A percentile compares a stretch with the other conserved stretches of the same genome.
Evolutionary conservation across 164 flowering plant species (phyloP).

Genomic region (Vitis labrusca): DNA sequence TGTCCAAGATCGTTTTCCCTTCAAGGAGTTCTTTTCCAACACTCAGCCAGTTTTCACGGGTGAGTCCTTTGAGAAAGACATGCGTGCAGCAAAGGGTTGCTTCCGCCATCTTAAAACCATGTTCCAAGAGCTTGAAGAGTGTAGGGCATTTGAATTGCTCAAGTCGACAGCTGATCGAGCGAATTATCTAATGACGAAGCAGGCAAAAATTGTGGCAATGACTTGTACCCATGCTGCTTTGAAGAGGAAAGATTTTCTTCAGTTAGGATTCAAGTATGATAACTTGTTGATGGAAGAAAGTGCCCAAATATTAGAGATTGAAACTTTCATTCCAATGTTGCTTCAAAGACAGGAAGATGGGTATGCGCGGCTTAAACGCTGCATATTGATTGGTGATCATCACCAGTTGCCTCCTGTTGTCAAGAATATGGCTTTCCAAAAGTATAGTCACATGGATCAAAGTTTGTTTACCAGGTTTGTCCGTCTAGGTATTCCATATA

Average conservation of each 20-base stretch:
- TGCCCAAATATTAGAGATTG: constrained; percentile 97
- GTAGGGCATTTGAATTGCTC: constrained; percentile 95
- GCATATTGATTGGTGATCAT: constrained; percentile 98
- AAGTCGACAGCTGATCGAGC: constrained; percentile 97
- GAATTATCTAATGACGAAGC: constrained; percentile 95
- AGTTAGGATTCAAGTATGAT: constrained; percentile 92
- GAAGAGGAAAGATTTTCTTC: constrained; percentile 94
- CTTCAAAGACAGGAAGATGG: constrained; percentile 99
- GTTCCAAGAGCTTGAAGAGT: constrained; percentile 98
- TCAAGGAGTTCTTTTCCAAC: constrained; percentile 78
- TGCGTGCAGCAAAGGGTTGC: constrained; percentile 93
- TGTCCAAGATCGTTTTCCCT: constrained; percentile 85
- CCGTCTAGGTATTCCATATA: constrained; percentile 91
- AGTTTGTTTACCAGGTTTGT: constrained; percentile 97
- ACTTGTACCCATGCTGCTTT: constrained; percentile 99
- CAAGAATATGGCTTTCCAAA: constrained; percentile 99
- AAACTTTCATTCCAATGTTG: constrained; percentile 97
- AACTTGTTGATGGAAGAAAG: constrained; percentile 99
- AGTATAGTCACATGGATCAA: constrained; percentile 99
- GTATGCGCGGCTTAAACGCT: constrained; percentile 91
- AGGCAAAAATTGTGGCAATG: constrained; percentile 99
- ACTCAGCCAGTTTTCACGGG: constrained; percentile 80
- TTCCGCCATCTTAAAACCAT: constrained; percentile 86
- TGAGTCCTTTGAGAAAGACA: constrained; percentile 84
- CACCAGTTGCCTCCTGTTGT: constrained; percentile 99